A percentile compares a stretch with the other conserved stretches of the same genome.
These are phyloP conservation scores for Litchi chinensis DNA, from an alignment of 345 rosid genomes.

Conservation along the genomic window DNA sequence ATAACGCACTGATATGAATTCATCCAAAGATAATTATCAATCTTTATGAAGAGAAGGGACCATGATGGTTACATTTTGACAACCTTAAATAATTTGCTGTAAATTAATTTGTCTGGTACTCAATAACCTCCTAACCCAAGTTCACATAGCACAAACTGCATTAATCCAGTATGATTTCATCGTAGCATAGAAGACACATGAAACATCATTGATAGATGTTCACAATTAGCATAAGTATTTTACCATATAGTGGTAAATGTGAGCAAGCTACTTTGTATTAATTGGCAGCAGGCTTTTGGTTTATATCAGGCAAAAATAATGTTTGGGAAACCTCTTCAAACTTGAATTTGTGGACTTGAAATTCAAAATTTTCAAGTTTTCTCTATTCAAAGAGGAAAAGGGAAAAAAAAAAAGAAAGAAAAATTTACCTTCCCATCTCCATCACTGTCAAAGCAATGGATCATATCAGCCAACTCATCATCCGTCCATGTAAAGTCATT, in stretches of 20 bases:
- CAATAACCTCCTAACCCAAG: too few relatives aligned
- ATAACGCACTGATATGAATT: neutral
- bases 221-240: neutral
- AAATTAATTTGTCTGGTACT: too few relatives aligned
- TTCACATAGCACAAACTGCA: too few relatives aligned
- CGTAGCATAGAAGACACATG: neutral
- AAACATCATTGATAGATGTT: too few relatives aligned
- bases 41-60: neutral
- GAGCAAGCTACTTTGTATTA: neutral
- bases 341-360: neutral
- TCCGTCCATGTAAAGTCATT: conserved; percentile 82
- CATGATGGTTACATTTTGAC: too few relatives aligned
- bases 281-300: neutral
- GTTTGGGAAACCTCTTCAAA: neutral
- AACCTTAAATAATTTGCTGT: too few relatives aligned
- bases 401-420: neutral
- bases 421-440: conserved; percentile 68
- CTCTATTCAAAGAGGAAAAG: neutral
- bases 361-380: neutral
- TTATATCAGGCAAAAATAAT: neutral
- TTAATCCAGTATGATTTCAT: too few relatives aligned
- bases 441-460: conserved; percentile 66
- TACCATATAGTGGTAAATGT: neutral
- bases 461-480: conserved; percentile 73
- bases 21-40: too few relatives aligned